Percentiles rank a stretch among this genome's conserved stretches.
These are phyloP conservation scores for Entonaema liquescens DNA, from an alignment of 495 filamentous ascomycete genomes.

Conservation along the genomic window DNA sequence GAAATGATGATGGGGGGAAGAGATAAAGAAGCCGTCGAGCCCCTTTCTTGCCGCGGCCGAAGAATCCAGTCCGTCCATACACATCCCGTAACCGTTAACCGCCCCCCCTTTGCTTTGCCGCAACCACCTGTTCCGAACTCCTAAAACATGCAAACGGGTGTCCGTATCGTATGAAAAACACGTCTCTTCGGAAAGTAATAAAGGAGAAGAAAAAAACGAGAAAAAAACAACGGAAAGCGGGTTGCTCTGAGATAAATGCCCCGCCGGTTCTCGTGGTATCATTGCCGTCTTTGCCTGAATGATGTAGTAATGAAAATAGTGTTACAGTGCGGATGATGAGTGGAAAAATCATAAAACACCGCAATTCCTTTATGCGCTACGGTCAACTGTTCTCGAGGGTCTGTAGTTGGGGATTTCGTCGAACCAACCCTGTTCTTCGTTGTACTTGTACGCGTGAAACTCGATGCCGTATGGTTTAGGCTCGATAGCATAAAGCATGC, in stretches of 20 bases:
- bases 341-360: not conserved
- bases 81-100: not conserved
- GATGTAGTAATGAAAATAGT: constrained; percentile 17
- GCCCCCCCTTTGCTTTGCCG: not conserved
- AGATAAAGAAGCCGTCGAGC: constrained; percentile 14
- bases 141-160: constrained; percentile 23
- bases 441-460: constrained; percentile 92
- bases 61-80: constrained; percentile 2
- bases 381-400: constrained; percentile 64
- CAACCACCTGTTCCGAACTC: constrained; percentile 11
- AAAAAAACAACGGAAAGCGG: constrained; percentile 5
- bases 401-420: constrained; percentile 81
- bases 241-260: constrained; percentile 16
- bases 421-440: constrained; percentile 78
- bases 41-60: constrained; percentile 8
- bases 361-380: constrained; percentile 35
- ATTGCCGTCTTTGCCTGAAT: constrained; percentile 32
- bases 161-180: constrained; percentile 1
- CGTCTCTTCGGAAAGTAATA: not conserved
- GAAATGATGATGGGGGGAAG: not conserved
- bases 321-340: constrained; percentile 26
- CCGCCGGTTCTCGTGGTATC: constrained; percentile 40
- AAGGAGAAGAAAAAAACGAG: not conserved
- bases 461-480: constrained; percentile 98
- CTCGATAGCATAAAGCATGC: constrained; percentile 91